These are phyloP conservation scores for Colletotrichum aenigma DNA, from an alignment of 2,329 filamentous ascomycete species.

Conservation along the genomic window DNA sequence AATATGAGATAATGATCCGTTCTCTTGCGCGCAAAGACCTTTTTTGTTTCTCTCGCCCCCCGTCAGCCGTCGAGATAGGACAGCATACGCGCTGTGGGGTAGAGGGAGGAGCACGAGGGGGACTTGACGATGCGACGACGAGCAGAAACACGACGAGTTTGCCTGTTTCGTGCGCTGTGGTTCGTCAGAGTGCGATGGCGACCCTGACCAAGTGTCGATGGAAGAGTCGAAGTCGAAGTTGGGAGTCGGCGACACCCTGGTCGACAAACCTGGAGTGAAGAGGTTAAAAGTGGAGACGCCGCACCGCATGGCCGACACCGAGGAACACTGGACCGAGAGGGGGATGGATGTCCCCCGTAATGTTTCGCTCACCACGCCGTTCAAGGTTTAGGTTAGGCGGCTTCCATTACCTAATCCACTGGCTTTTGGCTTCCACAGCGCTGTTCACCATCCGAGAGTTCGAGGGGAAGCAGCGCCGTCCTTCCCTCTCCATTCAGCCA, in stretches of 20 bases:
- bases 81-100: not conserved
- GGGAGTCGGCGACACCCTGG: not conserved
- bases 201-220: not conserved
- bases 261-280: not conserved
- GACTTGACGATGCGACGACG: not conserved
- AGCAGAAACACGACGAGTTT: not conserved
- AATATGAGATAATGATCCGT: not conserved
- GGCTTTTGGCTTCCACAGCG: not conserved
- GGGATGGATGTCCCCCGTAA: not conserved
- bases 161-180: not conserved
- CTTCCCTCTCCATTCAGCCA: not conserved
- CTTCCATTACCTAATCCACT: not conserved
- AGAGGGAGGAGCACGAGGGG: not conserved
- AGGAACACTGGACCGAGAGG: not conserved
- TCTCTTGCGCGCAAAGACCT: not conserved
- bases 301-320: conserved; percentile 8
- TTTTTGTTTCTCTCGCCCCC: not conserved
- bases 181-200: conserved; percentile 10
- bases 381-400: not conserved
- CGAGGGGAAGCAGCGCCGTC: not conserved
- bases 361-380: not conserved
- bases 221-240: conserved; percentile 3
- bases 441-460: not conserved
- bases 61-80: not conserved
- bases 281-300: conserved; percentile 1